Evolutionary conservation across 2,329 filamentous ascomycete genomes (phyloP).

Genomic region (Scedosporium boydii): DNA sequence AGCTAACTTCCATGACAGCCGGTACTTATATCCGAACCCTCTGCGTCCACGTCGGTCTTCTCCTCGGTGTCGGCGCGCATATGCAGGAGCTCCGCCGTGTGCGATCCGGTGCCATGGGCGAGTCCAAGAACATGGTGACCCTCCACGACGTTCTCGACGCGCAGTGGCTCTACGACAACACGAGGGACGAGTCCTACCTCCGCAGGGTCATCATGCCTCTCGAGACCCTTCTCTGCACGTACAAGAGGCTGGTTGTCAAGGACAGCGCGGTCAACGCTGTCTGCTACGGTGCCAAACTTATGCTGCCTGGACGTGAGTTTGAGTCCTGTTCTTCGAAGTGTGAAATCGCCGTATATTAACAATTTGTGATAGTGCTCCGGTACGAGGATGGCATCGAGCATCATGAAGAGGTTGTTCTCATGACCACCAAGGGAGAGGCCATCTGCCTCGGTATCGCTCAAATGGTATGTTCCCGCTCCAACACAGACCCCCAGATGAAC

Average conservation of each 20-base stretch:
- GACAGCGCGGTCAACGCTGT: constrained; percentile 77
- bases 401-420: constrained; percentile 92
- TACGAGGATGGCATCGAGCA: constrained; percentile 90
- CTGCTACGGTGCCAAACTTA: constrained; percentile 97
- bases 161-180: constrained; percentile 94
- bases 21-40: constrained; percentile 98
- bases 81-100: constrained; percentile 98
- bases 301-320: constrained; percentile 66
- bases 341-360: neutral
- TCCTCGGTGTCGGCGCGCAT: constrained; percentile 77
- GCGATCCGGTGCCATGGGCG: constrained; percentile 88
- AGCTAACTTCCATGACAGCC: constrained; percentile 20
- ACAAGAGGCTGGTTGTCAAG: constrained; percentile 98
- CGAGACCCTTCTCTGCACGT: constrained; percentile 81
- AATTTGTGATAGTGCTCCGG: constrained; percentile 51
- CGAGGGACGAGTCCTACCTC: constrained; percentile 85
- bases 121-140: constrained; percentile 80
- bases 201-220: constrained; percentile 85
- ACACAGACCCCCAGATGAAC: too few relatives aligned
- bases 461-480: constrained; percentile 42
- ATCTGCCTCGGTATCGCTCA: constrained; percentile 93
- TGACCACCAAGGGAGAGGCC: constrained; percentile 98
- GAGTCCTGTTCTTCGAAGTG: neutral
- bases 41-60: constrained; percentile 79
- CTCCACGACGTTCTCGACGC: constrained; percentile 82